A percentile compares a stretch with the other conserved stretches of the same genome.
These are phyloP conservation scores for Ceratobasidium sp. DNA, from an alignment of 1,284 basidiomycete genomes.

Conservation along the genomic window DNA sequence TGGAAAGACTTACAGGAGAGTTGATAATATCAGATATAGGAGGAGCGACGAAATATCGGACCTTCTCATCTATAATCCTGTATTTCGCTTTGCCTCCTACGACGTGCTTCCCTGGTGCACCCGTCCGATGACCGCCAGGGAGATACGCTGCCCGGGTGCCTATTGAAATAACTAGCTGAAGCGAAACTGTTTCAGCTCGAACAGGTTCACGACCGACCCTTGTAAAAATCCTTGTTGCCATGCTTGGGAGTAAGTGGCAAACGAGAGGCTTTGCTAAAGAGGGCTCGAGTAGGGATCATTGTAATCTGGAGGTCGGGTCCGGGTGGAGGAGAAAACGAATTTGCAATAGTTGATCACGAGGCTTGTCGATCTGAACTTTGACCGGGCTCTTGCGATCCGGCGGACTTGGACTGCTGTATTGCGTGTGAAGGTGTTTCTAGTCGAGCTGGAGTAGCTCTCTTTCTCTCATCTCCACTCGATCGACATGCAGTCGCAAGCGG, in stretches of 20 bases:
- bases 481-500: neutral
- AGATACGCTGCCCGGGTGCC: constrained; percentile 85
- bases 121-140: constrained; percentile 87
- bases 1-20: constrained; percentile 68
- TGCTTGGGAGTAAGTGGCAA: constrained; percentile 83
- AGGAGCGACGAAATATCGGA: constrained; percentile 86
- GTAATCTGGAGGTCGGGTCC: no score
- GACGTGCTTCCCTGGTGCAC: constrained; percentile 86
- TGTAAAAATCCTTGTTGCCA: constrained; percentile 94
- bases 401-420: no score
- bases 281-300: constrained; percentile 46
- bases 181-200: neutral
- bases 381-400: neutral
- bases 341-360: constrained; percentile 9
- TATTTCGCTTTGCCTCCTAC: constrained; percentile 81
- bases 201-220: constrained; percentile 68
- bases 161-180: constrained; percentile 55
- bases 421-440: neutral
- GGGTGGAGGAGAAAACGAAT: neutral
- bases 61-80: constrained; percentile 81
- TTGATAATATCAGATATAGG: constrained; percentile 73
- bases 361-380: constrained; percentile 9
- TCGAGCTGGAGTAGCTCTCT: neutral
- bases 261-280: constrained; percentile 69
- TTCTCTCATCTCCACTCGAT: neutral